These are phyloP conservation scores for Tubosaeta sp. DNA, from an alignment of 768 basidiomycete genomes.

Conservation along the genomic window DNA sequence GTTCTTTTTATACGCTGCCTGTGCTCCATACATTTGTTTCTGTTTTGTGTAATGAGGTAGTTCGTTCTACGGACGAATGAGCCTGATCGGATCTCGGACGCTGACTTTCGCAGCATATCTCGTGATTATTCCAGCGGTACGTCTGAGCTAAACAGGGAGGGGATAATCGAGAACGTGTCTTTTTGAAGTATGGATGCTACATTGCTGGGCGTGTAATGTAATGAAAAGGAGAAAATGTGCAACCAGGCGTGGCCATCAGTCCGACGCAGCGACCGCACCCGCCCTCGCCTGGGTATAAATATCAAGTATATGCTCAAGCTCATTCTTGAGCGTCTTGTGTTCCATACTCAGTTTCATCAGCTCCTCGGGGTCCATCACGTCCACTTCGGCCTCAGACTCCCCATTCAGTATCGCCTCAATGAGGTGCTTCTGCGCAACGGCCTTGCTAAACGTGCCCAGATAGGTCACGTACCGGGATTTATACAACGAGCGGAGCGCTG, in stretches of 20 bases:
- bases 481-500: slow-evolving; percentile 51
- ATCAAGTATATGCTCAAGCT: slow-evolving; percentile 47
- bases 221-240: not conserved
- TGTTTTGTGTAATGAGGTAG: no score
- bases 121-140: no score
- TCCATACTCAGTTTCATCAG: slow-evolving; percentile 41
- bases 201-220: slow-evolving; percentile 1
- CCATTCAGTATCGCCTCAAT: slow-evolving; percentile 49
- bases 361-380: slow-evolving; percentile 52
- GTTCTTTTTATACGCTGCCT: no score
- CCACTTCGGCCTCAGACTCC: slow-evolving; percentile 53
- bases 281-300: slow-evolving; percentile 30
- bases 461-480: slow-evolving; percentile 50
- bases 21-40: no score
- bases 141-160: no score
- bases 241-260: slow-evolving; percentile 3
- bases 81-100: no score
- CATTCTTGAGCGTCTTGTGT: slow-evolving; percentile 46
- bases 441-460: slow-evolving; percentile 40
- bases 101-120: no score
- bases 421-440: slow-evolving; percentile 48
- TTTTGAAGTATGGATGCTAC: not conserved
- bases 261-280: slow-evolving; percentile 5
- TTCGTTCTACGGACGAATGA: no score
- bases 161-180: no score